Percentiles rank a stretch among this genome's conserved stretches.
phyloP scores from a whole-genome alignment of 2,329 filamentous ascomycete species.

The Cladosporium sp. region DNA sequence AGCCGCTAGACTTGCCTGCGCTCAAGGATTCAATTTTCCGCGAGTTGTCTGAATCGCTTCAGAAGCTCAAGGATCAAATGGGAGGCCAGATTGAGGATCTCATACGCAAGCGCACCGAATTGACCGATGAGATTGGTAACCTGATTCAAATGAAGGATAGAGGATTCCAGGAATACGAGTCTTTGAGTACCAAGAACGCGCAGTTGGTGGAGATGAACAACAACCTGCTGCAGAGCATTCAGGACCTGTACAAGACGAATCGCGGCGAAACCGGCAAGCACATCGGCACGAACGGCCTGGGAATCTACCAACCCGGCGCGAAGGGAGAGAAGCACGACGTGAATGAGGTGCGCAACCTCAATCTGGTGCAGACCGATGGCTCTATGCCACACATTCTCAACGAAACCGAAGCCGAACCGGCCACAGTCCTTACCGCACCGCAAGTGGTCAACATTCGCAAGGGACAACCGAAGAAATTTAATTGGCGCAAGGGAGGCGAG shows the following conservation, averaged over 20 bases:
- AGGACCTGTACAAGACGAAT: conserved; percentile 84
- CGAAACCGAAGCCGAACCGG: conserved; percentile 62
- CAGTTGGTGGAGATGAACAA: conserved; percentile 95
- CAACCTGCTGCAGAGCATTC: conserved; percentile 88
- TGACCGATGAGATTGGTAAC: conserved; percentile 80
- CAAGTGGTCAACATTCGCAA: conserved; percentile 95
- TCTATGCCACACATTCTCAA: conserved; percentile 40
- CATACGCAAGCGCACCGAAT: conserved; percentile 77
- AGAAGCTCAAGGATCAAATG: conserved; percentile 76
- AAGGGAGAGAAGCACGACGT: conserved; percentile 18
- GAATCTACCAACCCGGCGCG: conserved; percentile 49
- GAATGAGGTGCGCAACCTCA: conserved; percentile 41
- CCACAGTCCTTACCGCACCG: conserved; percentile 64
- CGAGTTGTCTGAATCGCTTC: conserved; percentile 59
- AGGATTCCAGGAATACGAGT: conserved; percentile 91
- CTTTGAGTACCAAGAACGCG: conserved; percentile 88
- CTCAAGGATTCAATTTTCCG: conserved; percentile 59
- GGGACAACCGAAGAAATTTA: conserved; percentile 92
- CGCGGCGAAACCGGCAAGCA: conserved; percentile 46
- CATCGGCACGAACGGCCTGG: conserved; percentile 52
- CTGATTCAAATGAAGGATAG: conserved; percentile 85
- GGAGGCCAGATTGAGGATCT: conserved; percentile 75
- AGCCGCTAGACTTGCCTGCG: conserved; percentile 73
- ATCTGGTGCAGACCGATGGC: conserved; percentile 28
- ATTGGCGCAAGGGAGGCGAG: conserved; percentile 97